Evolutionary conservation across 345 rosid species (phyloP).

Genomic region (Salix caprea): DNA sequence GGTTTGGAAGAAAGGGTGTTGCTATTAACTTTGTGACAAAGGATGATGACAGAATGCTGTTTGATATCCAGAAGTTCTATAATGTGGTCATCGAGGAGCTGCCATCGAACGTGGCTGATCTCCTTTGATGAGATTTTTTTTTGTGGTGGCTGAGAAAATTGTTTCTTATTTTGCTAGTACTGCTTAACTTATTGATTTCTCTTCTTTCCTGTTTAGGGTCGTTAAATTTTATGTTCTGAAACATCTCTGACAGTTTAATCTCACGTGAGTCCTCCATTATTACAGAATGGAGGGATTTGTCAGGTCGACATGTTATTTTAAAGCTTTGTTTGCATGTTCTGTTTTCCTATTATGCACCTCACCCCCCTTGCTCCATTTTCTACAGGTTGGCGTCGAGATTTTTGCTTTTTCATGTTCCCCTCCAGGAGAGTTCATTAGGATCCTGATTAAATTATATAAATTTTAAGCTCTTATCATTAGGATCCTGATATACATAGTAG

Average conservation of each 20-base stretch:
- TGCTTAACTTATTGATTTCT: slow-evolving; percentile 12
- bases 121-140: slow-evolving; percentile 41
- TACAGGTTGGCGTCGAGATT: too few relatives aligned
- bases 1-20: slow-evolving; percentile 52
- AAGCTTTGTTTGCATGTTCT: slow-evolving; percentile 5
- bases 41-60: slow-evolving; percentile 46
- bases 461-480: too few relatives aligned
- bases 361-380: background rate
- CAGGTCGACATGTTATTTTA: slow-evolving; percentile 12
- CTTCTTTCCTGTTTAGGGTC: slow-evolving; percentile 8
- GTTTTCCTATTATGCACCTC: background rate
- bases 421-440: background rate
- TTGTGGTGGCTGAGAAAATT: background rate
- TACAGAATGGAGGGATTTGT: slow-evolving; percentile 14
- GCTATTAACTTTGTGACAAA: slow-evolving; percentile 43
- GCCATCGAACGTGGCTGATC: slow-evolving; percentile 47
- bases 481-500: too few relatives aligned
- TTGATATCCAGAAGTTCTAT: slow-evolving; percentile 36
- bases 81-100: slow-evolving; percentile 42
- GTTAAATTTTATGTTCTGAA: slow-evolving; percentile 22
- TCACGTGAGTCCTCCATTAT: slow-evolving; percentile 29
- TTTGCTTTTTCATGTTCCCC: background rate
- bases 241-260: slow-evolving; percentile 39
- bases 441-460: too few relatives aligned
- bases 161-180: slow-evolving; percentile 30